These are phyloP conservation scores for Salisapilia sapeloensis DNA, from an alignment of 352 stramenopile genomes.

Conservation along the genomic window DNA sequence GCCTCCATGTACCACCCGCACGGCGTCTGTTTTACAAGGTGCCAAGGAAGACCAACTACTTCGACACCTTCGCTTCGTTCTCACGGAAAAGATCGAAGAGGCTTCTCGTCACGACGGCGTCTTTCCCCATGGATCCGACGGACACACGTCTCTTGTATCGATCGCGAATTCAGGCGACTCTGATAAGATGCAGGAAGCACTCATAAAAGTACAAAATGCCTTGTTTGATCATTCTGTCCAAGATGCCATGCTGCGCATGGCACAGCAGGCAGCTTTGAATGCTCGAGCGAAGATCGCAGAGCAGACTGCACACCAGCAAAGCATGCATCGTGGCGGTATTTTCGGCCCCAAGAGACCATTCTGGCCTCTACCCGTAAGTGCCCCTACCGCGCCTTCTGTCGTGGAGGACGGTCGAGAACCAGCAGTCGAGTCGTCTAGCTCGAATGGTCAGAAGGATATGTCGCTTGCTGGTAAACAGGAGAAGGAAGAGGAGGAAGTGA, in stretches of 20 bases:
- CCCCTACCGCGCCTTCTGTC: not conserved
- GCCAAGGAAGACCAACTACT: slow-evolving; percentile 5
- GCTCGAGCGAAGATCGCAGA: slow-evolving; percentile 72
- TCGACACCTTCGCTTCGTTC: slow-evolving; percentile 59
- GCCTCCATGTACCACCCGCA: not conserved
- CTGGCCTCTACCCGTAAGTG: too few relatives aligned
- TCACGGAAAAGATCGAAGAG: slow-evolving; percentile 61
- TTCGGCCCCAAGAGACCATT: too few relatives aligned
- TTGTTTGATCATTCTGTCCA: slow-evolving; percentile 59
- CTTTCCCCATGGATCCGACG: slow-evolving; percentile 46
- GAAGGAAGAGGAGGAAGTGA: too few relatives aligned
- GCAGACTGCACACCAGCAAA: slow-evolving; percentile 50
- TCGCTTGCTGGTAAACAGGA: too few relatives aligned
- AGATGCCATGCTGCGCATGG: slow-evolving; percentile 71
- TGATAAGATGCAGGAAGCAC: slow-evolving; percentile 28
- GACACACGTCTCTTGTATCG: slow-evolving; percentile 27
- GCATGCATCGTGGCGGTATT: not conserved
- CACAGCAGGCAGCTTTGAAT: slow-evolving; percentile 54
- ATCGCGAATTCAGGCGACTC: slow-evolving; percentile 26
- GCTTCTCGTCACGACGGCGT: slow-evolving; percentile 45
- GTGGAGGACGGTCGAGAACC: not conserved
- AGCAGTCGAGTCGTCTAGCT: too few relatives aligned
- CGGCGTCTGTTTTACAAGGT: not conserved
- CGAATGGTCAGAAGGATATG: too few relatives aligned
- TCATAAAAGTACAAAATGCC: slow-evolving; percentile 36